phyloP scores from a whole-genome alignment of 2,329 filamentous ascomycete genomes.

The Fusarium paranaense region DNA sequence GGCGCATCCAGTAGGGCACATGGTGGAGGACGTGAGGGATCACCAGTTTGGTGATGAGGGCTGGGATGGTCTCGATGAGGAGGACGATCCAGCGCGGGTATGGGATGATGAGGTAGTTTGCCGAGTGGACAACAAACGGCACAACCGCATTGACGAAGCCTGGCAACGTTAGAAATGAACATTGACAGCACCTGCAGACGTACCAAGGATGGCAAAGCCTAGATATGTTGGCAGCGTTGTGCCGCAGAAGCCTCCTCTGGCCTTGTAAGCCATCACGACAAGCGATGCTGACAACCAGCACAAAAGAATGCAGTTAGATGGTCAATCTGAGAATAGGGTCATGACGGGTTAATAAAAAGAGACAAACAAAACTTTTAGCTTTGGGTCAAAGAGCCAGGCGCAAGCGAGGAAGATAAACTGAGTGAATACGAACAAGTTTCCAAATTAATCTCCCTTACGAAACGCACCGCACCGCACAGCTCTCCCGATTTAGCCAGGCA shows the following conservation, averaged over 20 bases:
- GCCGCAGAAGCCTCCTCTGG: conserved; percentile 9
- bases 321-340: background rate
- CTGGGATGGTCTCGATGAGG: conserved; percentile 48
- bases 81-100: conserved; percentile 48
- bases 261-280: background rate
- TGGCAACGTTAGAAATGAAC: conserved; percentile 27
- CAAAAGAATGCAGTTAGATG: background rate
- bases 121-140: conserved; percentile 46
- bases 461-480: background rate
- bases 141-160: conserved; percentile 48
- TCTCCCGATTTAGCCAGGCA: background rate
- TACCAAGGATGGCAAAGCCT: conserved; percentile 44
- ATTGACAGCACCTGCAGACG: background rate
- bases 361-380: background rate
- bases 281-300: background rate
- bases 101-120: conserved; percentile 52
- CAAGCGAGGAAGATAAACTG: background rate
- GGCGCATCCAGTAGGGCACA: conserved; percentile 45
- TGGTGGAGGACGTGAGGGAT: conserved; percentile 45
- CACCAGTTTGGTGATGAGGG: conserved; percentile 44
- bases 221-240: conserved; percentile 36
- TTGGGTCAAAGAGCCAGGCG: background rate
- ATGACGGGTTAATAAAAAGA: background rate
- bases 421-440: conserved; percentile 1
- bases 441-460: conserved; percentile 1